A percentile compares a stretch with the other conserved stretches of the same genome.
phyloP scores from a whole-genome alignment of 495 filamentous ascomycete genomes.

The Xanthoparmelia taractica region DNA sequence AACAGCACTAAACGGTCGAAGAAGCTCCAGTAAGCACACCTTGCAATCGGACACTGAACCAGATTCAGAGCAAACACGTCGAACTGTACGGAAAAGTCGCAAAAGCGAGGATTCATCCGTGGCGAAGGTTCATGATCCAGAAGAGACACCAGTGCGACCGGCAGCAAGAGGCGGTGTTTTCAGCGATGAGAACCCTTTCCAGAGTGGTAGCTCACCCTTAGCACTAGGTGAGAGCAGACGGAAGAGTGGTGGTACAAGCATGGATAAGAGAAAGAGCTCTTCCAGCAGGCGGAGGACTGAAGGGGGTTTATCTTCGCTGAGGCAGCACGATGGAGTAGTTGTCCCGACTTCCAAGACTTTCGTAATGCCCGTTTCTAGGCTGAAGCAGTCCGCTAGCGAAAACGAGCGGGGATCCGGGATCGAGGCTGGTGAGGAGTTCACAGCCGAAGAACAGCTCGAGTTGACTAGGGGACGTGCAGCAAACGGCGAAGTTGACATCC shows the following conservation, averaged over 20 bases:
- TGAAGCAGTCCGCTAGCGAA: slow-evolving; percentile 27
- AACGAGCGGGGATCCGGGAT: slow-evolving; percentile 37
- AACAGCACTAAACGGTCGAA: slow-evolving; percentile 31
- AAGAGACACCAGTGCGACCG: slow-evolving; percentile 35
- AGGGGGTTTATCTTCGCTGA: slow-evolving; percentile 4
- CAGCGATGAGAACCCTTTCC: slow-evolving; percentile 87
- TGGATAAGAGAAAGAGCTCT: slow-evolving; percentile 45
- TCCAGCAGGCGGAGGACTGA: slow-evolving; percentile 37
- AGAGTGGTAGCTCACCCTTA: slow-evolving; percentile 65
- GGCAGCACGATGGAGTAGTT: slow-evolving; percentile 33
- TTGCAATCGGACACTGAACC: slow-evolving; percentile 47
- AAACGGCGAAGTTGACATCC: slow-evolving; percentile 31
- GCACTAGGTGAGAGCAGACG: slow-evolving; percentile 30
- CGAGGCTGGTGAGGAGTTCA: slow-evolving; percentile 82
- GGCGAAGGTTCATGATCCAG: slow-evolving; percentile 29
- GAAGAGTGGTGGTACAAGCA: slow-evolving; percentile 28
- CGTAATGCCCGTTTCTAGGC: slow-evolving; percentile 39
- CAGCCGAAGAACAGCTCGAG: slow-evolving; percentile 77
- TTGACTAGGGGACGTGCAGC: slow-evolving; percentile 53
- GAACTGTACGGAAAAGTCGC: slow-evolving; percentile 43
- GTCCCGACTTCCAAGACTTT: slow-evolving; percentile 40
- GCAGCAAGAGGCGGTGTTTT: slow-evolving; percentile 53
- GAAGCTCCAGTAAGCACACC: slow-evolving; percentile 45
- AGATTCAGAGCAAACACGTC: slow-evolving; percentile 33
- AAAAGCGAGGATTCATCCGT: slow-evolving; percentile 49